A percentile compares a stretch with the other conserved stretches of the same genome.
These are phyloP conservation scores for Chenopodium album DNA, from an alignment of 148 eudicot species.

Conservation along the genomic window DNA sequence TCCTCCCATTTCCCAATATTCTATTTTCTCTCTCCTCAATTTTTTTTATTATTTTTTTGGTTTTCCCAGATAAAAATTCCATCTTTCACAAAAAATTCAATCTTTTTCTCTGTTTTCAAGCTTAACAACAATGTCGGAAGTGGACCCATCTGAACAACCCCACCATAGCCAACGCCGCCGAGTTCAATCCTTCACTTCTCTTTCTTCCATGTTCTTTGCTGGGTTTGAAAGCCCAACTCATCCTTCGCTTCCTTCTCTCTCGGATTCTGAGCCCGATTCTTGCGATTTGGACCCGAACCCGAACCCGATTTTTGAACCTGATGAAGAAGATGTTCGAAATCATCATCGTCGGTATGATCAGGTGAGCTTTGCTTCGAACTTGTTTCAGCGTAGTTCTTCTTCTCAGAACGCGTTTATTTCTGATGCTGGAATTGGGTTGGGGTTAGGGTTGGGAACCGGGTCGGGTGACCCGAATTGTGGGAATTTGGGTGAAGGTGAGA, in stretches of 20 bases:
- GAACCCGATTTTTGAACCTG: constrained; percentile 17
- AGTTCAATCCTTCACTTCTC: constrained; percentile 7
- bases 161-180: not conserved
- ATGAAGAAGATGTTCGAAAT: constrained; percentile 10
- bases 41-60: too few relatives aligned
- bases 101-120: not conserved
- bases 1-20: not conserved
- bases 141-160: constrained; percentile 10
- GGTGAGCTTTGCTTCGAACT: constrained; percentile 49
- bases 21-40: not conserved
- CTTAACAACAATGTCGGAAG: constrained; percentile 7
- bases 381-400: constrained; percentile 36
- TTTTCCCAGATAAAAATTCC: not conserved
- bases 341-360: constrained; percentile 26
- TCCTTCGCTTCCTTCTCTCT: constrained; percentile 12
- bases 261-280: constrained; percentile 28
- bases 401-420: constrained; percentile 9
- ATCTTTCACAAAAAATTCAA: not conserved
- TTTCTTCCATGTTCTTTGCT: not conserved
- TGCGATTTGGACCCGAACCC: constrained; percentile 21
- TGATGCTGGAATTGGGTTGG: constrained; percentile 14
- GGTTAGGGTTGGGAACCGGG: constrained; percentile 18
- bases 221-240: constrained; percentile 17
- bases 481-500: constrained; percentile 18
- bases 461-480: constrained; percentile 20